phyloP scores from a whole-genome alignment of 2,329 filamentous ascomycete species.

The Peltaster fructicola region DNA sequence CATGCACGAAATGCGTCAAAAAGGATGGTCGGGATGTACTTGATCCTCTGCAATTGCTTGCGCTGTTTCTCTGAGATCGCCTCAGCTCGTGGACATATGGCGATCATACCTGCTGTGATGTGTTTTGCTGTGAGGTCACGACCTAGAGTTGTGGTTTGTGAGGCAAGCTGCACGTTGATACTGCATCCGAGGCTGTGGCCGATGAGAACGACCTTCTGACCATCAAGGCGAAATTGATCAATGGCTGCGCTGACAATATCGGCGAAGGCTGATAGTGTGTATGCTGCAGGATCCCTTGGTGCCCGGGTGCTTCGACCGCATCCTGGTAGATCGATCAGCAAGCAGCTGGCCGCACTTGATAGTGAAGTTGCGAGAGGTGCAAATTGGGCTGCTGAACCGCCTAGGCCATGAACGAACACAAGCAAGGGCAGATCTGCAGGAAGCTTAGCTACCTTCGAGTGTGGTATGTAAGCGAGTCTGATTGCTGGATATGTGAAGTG shows the following conservation, averaged over 20 bases:
- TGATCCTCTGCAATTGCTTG: constrained; percentile 35
- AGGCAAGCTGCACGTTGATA: constrained; percentile 56
- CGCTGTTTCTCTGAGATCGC: constrained; percentile 18
- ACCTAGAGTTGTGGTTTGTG: constrained; percentile 35
- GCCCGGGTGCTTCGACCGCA: constrained; percentile 67
- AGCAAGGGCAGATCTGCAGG: constrained; percentile 61
- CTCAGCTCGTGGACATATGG: constrained; percentile 67
- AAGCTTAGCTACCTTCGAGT: constrained; percentile 67
- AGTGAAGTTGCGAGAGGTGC: constrained; percentile 64
- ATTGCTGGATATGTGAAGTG: constrained; percentile 54
- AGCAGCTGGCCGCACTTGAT: constrained; percentile 63
- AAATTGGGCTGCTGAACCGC: constrained; percentile 84
- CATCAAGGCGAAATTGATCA: constrained; percentile 46
- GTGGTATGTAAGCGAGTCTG: constrained; percentile 67
- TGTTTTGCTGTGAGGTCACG: constrained; percentile 35
- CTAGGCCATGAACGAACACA: constrained; percentile 83
- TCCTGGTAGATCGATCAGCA: constrained; percentile 79
- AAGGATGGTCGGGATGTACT: constrained; percentile 51
- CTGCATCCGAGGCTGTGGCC: constrained; percentile 85
- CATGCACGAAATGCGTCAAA: constrained; percentile 63
- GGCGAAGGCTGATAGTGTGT: constrained; percentile 56
- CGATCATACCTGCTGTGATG: constrained; percentile 60
- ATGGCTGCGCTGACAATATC: constrained; percentile 62
- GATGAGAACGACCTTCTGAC: constrained; percentile 61
- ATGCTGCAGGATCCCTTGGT: constrained; percentile 57